Conservation (phyloP, 2,329 filamentous ascomycete species). For the Bipolaris cookei region DNA sequence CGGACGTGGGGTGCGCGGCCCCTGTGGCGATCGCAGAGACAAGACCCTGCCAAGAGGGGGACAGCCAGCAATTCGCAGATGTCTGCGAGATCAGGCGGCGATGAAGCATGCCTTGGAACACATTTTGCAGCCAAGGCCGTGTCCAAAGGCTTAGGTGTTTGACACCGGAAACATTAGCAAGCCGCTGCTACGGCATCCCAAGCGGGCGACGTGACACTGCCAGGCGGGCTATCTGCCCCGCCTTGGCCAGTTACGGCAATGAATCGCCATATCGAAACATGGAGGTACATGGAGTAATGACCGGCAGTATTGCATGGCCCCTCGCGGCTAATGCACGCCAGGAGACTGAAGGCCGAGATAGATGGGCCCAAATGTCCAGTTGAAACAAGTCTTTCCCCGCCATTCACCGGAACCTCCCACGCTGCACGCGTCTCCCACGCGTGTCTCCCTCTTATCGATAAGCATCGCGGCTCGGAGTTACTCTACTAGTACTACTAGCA, state of each 20-base stretch:
- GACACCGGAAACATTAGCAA: conserved; percentile 29
- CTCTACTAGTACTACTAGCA: too few species aligned
- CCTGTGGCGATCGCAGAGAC: conserved; percentile 18
- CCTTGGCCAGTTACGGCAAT: conserved; percentile 23
- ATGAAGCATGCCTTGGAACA: conserved; percentile 24
- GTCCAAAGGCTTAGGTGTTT: conserved; percentile 23
- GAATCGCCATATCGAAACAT: conserved; percentile 23
- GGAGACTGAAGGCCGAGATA: conserved; percentile 1
- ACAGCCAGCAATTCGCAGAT: conserved; percentile 13
- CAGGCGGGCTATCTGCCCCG: conserved; percentile 16
- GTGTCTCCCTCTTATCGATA: conserved; percentile 19
- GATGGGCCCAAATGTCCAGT: conserved; percentile 1
- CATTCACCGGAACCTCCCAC: not conserved
- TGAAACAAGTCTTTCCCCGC: not conserved
- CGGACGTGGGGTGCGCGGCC: conserved; percentile 16
- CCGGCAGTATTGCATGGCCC: not conserved
- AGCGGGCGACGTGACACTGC: conserved; percentile 15
- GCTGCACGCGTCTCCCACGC: conserved; percentile 8
- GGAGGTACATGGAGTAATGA: not conserved
- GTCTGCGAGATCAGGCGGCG: conserved; percentile 15
- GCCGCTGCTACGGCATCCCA: conserved; percentile 25
- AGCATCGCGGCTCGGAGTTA: conserved; percentile 4
- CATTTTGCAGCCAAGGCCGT: conserved; percentile 33
- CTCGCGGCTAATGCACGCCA: conserved; percentile 1
- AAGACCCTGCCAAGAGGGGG: conserved; percentile 20